phyloP scores from a whole-genome alignment of 2,329 filamentous ascomycete species.

The Colletotrichum limetticola region DNA sequence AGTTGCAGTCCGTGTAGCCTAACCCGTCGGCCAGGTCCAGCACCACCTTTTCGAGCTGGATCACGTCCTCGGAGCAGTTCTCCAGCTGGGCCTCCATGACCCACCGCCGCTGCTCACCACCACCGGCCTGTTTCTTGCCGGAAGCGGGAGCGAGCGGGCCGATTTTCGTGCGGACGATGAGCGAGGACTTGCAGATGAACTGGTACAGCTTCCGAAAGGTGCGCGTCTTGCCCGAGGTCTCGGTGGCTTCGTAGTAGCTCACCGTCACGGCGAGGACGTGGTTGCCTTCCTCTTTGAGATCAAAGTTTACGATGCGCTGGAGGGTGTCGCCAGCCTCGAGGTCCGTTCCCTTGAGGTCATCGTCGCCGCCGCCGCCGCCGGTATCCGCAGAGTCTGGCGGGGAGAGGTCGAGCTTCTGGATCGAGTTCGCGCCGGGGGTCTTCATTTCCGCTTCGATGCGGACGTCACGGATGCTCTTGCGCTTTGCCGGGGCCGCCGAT shows the following conservation, averaged over 20 bases:
- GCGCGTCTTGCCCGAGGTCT: slow-evolving; percentile 76
- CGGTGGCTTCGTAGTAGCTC: slow-evolving; percentile 89
- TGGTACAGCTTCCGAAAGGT: slow-evolving; percentile 97
- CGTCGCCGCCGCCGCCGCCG: background rate
- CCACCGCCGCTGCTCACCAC: slow-evolving; percentile 59
- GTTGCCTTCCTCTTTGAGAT: slow-evolving; percentile 92
- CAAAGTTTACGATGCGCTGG: slow-evolving; percentile 85
- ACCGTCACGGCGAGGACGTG: slow-evolving; percentile 95
- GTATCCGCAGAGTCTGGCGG: slow-evolving; percentile 35
- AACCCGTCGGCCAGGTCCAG: slow-evolving; percentile 65
- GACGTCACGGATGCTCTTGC: slow-evolving; percentile 76
- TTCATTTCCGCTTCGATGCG: slow-evolving; percentile 94
- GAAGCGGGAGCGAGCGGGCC: slow-evolving; percentile 63
- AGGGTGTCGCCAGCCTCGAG: slow-evolving; percentile 74
- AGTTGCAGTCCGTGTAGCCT: slow-evolving; percentile 66
- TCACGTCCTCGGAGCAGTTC: slow-evolving; percentile 87
- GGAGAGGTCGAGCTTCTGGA: slow-evolving; percentile 74
- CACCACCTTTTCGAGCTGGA: slow-evolving; percentile 77
- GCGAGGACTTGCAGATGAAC: slow-evolving; percentile 89
- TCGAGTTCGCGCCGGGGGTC: slow-evolving; percentile 73
- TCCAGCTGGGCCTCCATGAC: slow-evolving; percentile 94
- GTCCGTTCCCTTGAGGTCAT: slow-evolving; percentile 51
- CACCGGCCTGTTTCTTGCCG: slow-evolving; percentile 43
- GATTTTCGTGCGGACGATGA: slow-evolving; percentile 92
- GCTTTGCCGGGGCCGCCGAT: slow-evolving; percentile 20